A percentile compares a stretch with the other conserved stretches of the same genome.
phyloP scores from a whole-genome alignment of 306 rosid genomes.

The Quercus agrifolia region DNA sequence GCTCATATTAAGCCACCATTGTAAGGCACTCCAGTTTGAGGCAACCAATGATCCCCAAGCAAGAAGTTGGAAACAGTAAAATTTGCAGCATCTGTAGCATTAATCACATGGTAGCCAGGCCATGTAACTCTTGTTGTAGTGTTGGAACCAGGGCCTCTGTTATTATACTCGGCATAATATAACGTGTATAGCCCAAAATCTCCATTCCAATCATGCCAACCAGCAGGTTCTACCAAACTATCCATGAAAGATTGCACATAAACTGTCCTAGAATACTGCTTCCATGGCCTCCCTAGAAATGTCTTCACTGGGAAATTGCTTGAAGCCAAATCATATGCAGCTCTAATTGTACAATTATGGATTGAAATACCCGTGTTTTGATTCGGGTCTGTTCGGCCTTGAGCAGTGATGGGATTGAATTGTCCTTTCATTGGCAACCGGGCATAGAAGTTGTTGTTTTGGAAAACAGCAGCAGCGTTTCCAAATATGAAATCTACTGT shows the following conservation, averaged over 20 bases:
- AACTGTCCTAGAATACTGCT: slow-evolving; percentile 33
- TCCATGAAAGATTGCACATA: slow-evolving; percentile 34
- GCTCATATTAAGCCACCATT: slow-evolving; percentile 12
- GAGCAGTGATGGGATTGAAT: slow-evolving; percentile 28
- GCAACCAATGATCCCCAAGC: slow-evolving; percentile 39
- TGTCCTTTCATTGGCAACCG: slow-evolving; percentile 18
- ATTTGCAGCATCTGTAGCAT: slow-evolving; percentile 16
- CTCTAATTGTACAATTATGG: slow-evolving; percentile 33
- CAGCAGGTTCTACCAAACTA: slow-evolving; percentile 25
- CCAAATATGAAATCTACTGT: slow-evolving; percentile 47
- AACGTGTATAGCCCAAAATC: slow-evolving; percentile 23
- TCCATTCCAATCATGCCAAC: slow-evolving; percentile 37
- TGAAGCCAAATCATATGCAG: slow-evolving; percentile 20
- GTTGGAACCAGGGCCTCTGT: slow-evolving; percentile 30
- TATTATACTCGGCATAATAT: slow-evolving; percentile 36
- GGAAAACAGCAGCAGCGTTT: slow-evolving; percentile 35
- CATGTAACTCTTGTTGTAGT: slow-evolving; percentile 24
- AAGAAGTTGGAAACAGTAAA: slow-evolving; percentile 37
- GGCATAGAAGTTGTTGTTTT: slow-evolving; percentile 36
- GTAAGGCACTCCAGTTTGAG: slow-evolving; percentile 36
- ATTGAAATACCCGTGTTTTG: slow-evolving; percentile 37
- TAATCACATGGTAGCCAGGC: not conserved
- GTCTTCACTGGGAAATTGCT: slow-evolving; percentile 15
- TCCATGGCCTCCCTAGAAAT: slow-evolving; percentile 49
- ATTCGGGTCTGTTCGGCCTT: slow-evolving; percentile 33